Conservation (phyloP, 305 asterid species). For the Solanum aculeatissimum region DNA sequence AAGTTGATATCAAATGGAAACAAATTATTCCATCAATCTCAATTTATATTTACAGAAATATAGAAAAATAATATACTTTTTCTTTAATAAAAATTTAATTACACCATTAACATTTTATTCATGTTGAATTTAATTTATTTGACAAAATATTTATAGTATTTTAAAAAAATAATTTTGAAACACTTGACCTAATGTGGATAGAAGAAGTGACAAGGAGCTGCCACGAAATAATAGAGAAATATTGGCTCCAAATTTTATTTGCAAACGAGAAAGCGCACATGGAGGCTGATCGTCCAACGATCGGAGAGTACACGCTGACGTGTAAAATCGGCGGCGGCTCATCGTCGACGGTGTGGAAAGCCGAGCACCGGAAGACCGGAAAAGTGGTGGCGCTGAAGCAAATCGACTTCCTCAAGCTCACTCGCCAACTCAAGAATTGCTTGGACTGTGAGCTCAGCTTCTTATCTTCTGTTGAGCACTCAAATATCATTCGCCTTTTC, state of each 20-base stretch:
- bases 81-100: too few relatives aligned
- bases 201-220: neutral
- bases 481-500: constrained; percentile 45
- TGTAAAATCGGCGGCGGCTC: constrained; percentile 25
- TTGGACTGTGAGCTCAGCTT: constrained; percentile 40
- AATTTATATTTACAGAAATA: too few relatives aligned
- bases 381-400: constrained; percentile 33
- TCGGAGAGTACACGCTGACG: constrained; percentile 25
- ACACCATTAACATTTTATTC: too few relatives aligned
- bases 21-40: too few relatives aligned
- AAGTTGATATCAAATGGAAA: too few relatives aligned
- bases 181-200: neutral
- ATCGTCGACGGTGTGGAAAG: constrained; percentile 35
- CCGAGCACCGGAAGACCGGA: constrained; percentile 30
- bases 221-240: neutral
- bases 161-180: too few relatives aligned
- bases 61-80: too few relatives aligned
- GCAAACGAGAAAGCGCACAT: neutral
- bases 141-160: too few relatives aligned
- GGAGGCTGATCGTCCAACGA: neutral
- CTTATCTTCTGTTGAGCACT: constrained; percentile 44
- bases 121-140: too few relatives aligned
- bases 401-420: constrained; percentile 24
- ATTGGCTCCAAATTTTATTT: neutral
- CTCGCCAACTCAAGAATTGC: constrained; percentile 30